A percentile compares a stretch with the other conserved stretches of the same genome.
Evolutionary conservation across 805 yeast genomes (phyloP).

Genomic region (Kuraishia cidri): DNA sequence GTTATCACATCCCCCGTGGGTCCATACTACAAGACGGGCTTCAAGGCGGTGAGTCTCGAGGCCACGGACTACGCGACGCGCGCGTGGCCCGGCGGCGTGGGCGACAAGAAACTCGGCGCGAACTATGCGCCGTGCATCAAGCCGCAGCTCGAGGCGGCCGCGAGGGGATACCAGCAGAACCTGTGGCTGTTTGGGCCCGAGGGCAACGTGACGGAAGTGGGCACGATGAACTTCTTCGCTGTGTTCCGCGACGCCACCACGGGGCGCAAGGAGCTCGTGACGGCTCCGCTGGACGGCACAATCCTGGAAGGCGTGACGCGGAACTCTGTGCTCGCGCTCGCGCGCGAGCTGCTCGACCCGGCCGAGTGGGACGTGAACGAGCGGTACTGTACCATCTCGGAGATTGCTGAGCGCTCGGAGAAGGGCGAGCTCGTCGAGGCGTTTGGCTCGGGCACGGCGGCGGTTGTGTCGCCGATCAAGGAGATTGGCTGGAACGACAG

Average conservation of each 20-base stretch:
- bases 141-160: conserved; percentile 87
- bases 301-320: conserved; percentile 96
- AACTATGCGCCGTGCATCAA: conserved; percentile 93
- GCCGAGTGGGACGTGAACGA: conserved; percentile 79
- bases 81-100: conserved; percentile 99
- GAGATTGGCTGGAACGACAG: conserved; percentile 75
- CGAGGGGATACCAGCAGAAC: conserved; percentile 91
- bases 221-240: conserved; percentile 93
- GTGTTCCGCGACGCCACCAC: conserved; percentile 67
- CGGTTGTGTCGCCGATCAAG: conserved; percentile 89
- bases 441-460: conserved; percentile 97
- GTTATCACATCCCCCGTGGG: conserved; percentile 96
- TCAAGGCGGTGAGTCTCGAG: conserved; percentile 89
- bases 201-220: conserved; percentile 85
- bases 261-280: conserved; percentile 86
- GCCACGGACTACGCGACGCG: conserved; percentile 95
- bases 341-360: conserved; percentile 66
- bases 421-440: conserved; percentile 88
- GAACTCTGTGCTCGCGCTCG: conserved; percentile 73
- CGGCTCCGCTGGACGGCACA: conserved; percentile 97
- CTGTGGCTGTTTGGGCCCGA: conserved; percentile 94
- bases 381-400: conserved; percentile 75
- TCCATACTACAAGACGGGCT: conserved; percentile 91
- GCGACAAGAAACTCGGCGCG: conserved; percentile 94
- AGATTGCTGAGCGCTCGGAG: conserved; percentile 67